These are phyloP conservation scores for Suillus hirtellus DNA, from an alignment of 768 basidiomycete species.

Conservation along the genomic window DNA sequence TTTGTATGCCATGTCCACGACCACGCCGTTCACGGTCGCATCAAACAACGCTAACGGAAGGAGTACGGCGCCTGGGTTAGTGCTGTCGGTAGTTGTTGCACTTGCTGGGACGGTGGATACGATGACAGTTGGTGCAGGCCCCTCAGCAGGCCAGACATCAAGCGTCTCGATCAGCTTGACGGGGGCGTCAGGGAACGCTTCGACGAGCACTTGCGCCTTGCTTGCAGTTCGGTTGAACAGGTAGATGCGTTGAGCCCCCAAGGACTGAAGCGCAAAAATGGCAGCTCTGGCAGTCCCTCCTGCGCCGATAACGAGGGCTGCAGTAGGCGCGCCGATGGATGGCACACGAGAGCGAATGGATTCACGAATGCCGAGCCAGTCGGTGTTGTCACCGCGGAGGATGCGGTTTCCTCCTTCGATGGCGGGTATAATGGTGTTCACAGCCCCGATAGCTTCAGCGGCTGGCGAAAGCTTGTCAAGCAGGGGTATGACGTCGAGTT, in stretches of 20 bases:
- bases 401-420: slow-evolving; percentile 38
- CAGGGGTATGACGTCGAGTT: slow-evolving; percentile 83
- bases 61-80: slow-evolving; percentile 36
- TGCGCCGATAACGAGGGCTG: slow-evolving; percentile 87
- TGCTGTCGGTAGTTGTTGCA: slow-evolving; percentile 47
- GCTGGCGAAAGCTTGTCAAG: slow-evolving; percentile 80
- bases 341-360: slow-evolving; percentile 47
- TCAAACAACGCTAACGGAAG: slow-evolving; percentile 61
- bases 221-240: slow-evolving; percentile 81
- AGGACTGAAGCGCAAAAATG: slow-evolving; percentile 77
- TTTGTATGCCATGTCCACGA: slow-evolving; percentile 94
- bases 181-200: slow-evolving; percentile 63
- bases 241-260: slow-evolving; percentile 73
- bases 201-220: slow-evolving; percentile 71
- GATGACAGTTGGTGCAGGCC: slow-evolving; percentile 65
- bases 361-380: slow-evolving; percentile 86
- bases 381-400: slow-evolving; percentile 93
- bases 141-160: slow-evolving; percentile 47
- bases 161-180: slow-evolving; percentile 63
- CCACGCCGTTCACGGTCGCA: slow-evolving; percentile 62
- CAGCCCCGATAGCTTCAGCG: slow-evolving; percentile 86
- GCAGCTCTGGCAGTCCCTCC: slow-evolving; percentile 96
- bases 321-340: slow-evolving; percentile 33
- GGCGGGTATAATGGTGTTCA: slow-evolving; percentile 84
- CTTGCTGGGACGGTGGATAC: slow-evolving; percentile 86